Percentiles rank a stretch among this genome's conserved stretches.
Evolutionary conservation across 768 basidiomycete species (phyloP).

Genomic region (Lepiota brunneoincarnata): DNA sequence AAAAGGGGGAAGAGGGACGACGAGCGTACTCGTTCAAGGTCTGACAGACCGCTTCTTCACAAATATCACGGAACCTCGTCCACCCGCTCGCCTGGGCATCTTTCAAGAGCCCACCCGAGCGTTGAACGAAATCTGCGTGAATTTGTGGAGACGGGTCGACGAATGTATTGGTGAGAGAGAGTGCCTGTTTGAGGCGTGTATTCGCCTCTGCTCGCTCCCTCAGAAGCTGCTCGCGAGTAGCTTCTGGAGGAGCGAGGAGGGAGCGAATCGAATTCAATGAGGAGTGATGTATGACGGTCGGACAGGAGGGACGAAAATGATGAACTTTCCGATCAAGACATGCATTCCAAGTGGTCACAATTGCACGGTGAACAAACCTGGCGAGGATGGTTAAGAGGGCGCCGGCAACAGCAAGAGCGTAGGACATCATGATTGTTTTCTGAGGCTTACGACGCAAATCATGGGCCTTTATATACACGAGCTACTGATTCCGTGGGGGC

Average conservation of each 20-base stretch:
- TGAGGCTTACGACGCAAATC: no score
- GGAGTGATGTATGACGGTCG: background rate
- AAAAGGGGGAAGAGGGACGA: background rate
- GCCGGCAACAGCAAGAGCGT: no score
- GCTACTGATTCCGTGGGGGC: no score
- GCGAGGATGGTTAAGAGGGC: no score
- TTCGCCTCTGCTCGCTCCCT: constrained; percentile 34
- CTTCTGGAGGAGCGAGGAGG: constrained; percentile 14
- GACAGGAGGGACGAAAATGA: no score
- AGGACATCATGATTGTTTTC: no score
- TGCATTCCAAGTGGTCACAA: no score
- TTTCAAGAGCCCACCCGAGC: constrained; percentile 27
- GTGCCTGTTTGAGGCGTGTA: constrained; percentile 28
- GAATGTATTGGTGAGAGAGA: constrained; percentile 48
- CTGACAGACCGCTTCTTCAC: constrained; percentile 27
- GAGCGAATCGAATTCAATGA: constrained; percentile 8
- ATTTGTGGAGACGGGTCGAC: constrained; percentile 35
- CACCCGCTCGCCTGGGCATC: constrained; percentile 27
- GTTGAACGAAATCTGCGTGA: constrained; percentile 32
- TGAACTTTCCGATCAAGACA: no score
- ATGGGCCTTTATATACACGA: no score
- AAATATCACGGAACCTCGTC: constrained; percentile 28
- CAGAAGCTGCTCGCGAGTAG: constrained; percentile 19
- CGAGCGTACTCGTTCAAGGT: constrained; percentile 13
- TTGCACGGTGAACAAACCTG: no score